Evolutionary conservation across 2,329 filamentous ascomycete species (phyloP).

Genomic region (Cryphonectria naterciae): DNA sequence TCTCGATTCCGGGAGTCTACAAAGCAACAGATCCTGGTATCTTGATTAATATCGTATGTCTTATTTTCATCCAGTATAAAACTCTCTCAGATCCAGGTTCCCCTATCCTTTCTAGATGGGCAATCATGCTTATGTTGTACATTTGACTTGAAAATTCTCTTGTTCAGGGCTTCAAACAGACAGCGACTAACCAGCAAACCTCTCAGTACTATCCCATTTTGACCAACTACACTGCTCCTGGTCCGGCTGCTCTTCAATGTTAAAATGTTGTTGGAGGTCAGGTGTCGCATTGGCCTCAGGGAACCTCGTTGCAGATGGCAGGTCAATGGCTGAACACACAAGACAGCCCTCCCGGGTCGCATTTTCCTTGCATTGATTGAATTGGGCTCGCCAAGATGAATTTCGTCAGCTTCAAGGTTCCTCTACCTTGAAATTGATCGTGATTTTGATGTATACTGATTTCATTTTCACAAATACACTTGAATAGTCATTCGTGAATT

Average conservation of each 20-base stretch:
- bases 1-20: conserved; percentile 49
- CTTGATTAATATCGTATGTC: conserved; percentile 41
- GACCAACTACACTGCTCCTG: conserved; percentile 39
- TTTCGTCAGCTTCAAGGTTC: neutral
- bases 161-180: neutral
- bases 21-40: conserved; percentile 45
- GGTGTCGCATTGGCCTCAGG: neutral
- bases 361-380: neutral
- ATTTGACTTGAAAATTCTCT: neutral
- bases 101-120: neutral
- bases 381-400: neutral
- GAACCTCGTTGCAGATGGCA: neutral
- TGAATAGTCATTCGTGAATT: neutral
- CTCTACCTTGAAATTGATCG: too few species aligned
- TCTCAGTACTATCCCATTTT: conserved; percentile 43
- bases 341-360: neutral
- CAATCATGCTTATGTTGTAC: neutral
- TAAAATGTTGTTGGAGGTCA: neutral
- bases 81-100: neutral
- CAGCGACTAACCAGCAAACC: neutral
- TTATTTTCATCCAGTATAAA: neutral
- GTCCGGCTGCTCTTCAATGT: conserved; percentile 30
- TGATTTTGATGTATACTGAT: too few species aligned
- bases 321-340: neutral
- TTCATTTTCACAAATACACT: too few species aligned